Base-by-base conservation (phyloP, 352 stramenopile genomes). In the Phytopythium delawarense region DNA sequence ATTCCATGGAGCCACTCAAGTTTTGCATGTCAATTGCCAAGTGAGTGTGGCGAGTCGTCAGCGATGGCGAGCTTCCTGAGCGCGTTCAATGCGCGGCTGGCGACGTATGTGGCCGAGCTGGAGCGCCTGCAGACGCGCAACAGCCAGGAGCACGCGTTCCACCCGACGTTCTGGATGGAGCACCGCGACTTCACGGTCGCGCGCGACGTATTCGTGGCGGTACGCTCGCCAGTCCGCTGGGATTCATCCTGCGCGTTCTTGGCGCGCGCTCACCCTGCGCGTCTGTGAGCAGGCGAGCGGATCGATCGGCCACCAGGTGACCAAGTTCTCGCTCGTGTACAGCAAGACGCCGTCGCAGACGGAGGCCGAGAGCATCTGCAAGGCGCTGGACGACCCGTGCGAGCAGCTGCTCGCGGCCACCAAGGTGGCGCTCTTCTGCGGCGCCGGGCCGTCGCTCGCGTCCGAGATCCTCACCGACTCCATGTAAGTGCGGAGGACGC, bases 271-370 rank as follows among this genome's bases (percentile, higher is more conserved):
- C 2, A 45, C 40, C 40, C 40, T 18, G 2, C n/a, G 28, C 48
- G 25, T 44, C 2, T 64, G 34, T 5, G 12, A 20, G 4, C 52
- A 95, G 86, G 79, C 87, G 7, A 68, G 67, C 16, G 81, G 78
- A 25, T 74, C 78, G 4, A 94, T 96, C 46, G 81, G 76, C 30
- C 79, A 91, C 30, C 78, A 90, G 32, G 82, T 94, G 63, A 96
- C 87, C 72, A 96, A 96, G 71, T 92, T 96, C 61, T 93, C 87
- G 57, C 75, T 96, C 32, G 84, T 96, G 65, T 91, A 88, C 57
- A 88, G 75, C 70, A 92, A 91, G 56, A 88, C 75, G 39, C 81
- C 86, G 53, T 77, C 73, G 57, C 70, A 89, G 54, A 68, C 79
- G 45, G 84, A 94, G 66, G 80, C 73, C 16, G 69, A 75, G 52